Evolutionary conservation across 352 stramenopile genomes (phyloP).

Genomic region (Aphanomyces euteiches): DNA sequence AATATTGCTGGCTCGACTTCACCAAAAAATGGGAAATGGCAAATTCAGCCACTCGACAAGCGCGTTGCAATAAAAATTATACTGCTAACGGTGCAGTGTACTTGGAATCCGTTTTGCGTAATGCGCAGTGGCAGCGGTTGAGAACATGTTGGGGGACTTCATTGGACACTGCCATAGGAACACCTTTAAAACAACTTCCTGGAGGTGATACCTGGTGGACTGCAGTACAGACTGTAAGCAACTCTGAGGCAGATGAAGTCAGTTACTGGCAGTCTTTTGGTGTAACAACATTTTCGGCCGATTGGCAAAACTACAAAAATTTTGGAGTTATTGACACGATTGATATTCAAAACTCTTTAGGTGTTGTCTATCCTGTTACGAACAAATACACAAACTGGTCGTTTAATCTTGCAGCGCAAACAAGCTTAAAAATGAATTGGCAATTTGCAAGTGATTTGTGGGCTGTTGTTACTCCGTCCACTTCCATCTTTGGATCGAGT

Average conservation of each 20-base stretch:
- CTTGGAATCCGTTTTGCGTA: no score
- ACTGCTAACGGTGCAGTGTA: constrained; percentile 5
- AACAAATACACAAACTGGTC: neutral
- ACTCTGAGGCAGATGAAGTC: neutral
- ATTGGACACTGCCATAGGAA: constrained; percentile 12
- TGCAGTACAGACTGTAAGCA: neutral
- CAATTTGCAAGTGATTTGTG: constrained; percentile 21
- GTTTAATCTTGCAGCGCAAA: constrained; percentile 6
- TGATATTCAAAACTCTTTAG: constrained; percentile 8
- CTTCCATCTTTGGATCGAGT: neutral
- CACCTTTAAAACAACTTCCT: no score
- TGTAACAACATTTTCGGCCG: neutral
- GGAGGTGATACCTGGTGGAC: no score
- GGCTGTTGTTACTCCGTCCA: neutral
- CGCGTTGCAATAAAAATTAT: constrained; percentile 6
- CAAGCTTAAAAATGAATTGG: constrained; percentile 20
- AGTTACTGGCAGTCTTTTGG: neutral
- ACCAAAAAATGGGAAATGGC: constrained; percentile 9
- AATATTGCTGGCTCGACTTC: constrained; percentile 22
- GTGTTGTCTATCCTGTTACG: neutral
- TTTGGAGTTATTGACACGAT: constrained; percentile 8
- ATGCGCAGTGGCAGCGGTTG: constrained; percentile 5
- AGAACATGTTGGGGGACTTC: constrained; percentile 5
- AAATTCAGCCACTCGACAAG: constrained; percentile 9
- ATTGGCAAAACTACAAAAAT: constrained; percentile 27